Conservation (phyloP, 352 stramenopile species). For the Phytopythium vexans region DNA sequence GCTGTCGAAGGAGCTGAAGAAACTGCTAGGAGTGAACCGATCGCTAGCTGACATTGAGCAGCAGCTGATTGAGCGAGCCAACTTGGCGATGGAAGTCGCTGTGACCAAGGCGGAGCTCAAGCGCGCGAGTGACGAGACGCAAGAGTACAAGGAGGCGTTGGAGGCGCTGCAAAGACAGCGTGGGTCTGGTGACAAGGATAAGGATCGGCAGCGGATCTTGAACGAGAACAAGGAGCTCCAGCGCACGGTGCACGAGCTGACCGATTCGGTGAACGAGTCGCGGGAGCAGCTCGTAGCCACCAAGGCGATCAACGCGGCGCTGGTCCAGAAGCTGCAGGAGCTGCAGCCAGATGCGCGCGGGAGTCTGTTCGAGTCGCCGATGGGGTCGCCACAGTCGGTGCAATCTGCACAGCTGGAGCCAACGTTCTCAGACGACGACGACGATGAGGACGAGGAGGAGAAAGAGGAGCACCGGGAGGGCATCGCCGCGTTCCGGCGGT, state of each 20-base stretch:
- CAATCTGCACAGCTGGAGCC: constrained; percentile 33
- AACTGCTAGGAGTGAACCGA: constrained; percentile 40
- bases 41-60: constrained; percentile 49
- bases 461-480: constrained; percentile 32
- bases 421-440: constrained; percentile 45
- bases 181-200: constrained; percentile 63
- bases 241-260: constrained; percentile 68
- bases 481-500: constrained; percentile 38
- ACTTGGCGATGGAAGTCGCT: constrained; percentile 50
- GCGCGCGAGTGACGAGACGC: constrained; percentile 45
- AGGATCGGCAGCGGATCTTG: constrained; percentile 47
- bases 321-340: constrained; percentile 61
- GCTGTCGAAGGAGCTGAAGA: constrained; percentile 58
- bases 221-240: constrained; percentile 69
- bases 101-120: constrained; percentile 53
- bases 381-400: constrained; percentile 27
- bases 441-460: constrained; percentile 40
- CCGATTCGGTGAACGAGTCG: constrained; percentile 62
- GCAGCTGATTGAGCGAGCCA: constrained; percentile 57
- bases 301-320: constrained; percentile 71
- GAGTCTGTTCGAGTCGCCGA: constrained; percentile 46
- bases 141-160: constrained; percentile 57
- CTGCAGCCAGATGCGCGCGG: constrained; percentile 47
- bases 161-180: constrained; percentile 42
- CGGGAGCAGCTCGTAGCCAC: constrained; percentile 69